These are phyloP conservation scores for Adansonia digitata DNA, from an alignment of 345 rosid genomes.

Conservation along the genomic window DNA sequence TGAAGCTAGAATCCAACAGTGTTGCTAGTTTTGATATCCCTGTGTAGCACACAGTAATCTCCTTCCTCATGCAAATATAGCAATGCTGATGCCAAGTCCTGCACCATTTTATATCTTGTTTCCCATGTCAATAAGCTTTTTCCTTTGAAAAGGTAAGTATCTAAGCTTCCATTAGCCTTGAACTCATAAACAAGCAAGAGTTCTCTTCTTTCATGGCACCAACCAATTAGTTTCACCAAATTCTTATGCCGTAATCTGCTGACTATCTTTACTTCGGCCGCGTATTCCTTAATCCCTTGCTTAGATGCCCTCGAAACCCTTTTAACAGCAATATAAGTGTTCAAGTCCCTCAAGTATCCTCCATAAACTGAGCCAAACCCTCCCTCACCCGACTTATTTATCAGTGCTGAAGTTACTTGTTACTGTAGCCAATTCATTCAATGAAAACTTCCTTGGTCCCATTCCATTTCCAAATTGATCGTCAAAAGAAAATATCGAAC, in stretches of 20 bases:
- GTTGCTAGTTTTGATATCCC: slow-evolving; percentile 31
- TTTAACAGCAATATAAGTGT: slow-evolving; percentile 12
- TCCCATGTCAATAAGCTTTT: slow-evolving; percentile 23
- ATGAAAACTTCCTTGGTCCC: slow-evolving; percentile 4
- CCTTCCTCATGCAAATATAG: slow-evolving; percentile 26
- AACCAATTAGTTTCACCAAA: slow-evolving; percentile 36
- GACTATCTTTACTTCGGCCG: slow-evolving; percentile 10
- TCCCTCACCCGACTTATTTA: slow-evolving; percentile 20
- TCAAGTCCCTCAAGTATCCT: slow-evolving; percentile 8
- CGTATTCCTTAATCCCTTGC: slow-evolving; percentile 20
- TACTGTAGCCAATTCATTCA: slow-evolving; percentile 1
- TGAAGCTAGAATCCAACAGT: slow-evolving; percentile 27
- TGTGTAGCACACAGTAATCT: slow-evolving; percentile 22
- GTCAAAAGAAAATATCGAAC: not conserved
- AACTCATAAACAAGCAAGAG: slow-evolving; percentile 41
- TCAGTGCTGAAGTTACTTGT: not conserved
- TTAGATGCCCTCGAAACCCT: slow-evolving; percentile 13
- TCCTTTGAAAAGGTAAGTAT: slow-evolving; percentile 25
- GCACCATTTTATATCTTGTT: slow-evolving; percentile 9
- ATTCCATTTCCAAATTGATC: not conserved
- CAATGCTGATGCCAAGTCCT: slow-evolving; percentile 25
- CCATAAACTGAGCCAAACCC: slow-evolving; percentile 23
- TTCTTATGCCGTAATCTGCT: slow-evolving; percentile 39
- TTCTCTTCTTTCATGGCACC: slow-evolving; percentile 41
- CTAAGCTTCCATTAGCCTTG: slow-evolving; percentile 36